phyloP scores from a whole-genome alignment of 1,139 yeast genomes.

The Blastobotrys illinoisensis region DNA sequence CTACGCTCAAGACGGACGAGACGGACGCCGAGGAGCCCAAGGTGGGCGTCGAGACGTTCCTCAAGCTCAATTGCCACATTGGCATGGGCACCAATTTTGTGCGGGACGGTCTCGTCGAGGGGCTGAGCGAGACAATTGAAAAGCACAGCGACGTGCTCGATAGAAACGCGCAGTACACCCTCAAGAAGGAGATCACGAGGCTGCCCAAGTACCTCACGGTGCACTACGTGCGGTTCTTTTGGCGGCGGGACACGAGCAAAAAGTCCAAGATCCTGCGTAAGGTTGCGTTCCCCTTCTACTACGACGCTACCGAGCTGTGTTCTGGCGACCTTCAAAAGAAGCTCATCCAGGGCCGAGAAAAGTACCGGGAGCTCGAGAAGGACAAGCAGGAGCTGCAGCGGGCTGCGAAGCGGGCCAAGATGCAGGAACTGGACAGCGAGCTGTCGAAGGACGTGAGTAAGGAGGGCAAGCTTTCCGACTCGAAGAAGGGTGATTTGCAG shows the following conservation, averaged over 20 bases:
- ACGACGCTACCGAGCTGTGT: conserved; percentile 81
- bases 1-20: conserved; percentile 54
- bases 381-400: conserved; percentile 66
- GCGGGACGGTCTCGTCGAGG: conserved; percentile 74
- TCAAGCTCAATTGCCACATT: conserved; percentile 85
- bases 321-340: conserved; percentile 65
- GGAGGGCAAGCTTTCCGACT: conserved; percentile 31
- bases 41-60: conserved; percentile 48
- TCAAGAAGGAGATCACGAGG: conserved; percentile 63
- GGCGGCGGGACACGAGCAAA: conserved; percentile 89
- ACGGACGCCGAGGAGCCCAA: conserved; percentile 47
- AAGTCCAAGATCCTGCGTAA: conserved; percentile 90
- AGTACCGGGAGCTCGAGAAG: conserved; percentile 70
- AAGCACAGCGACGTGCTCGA: conserved; percentile 69
- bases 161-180: conserved; percentile 63
- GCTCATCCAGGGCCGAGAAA: conserved; percentile 70
- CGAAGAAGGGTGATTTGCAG: conserved; percentile 37
- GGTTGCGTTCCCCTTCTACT: conserved; percentile 81
- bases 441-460: conserved; percentile 24
- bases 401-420: conserved; percentile 63
- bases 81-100: conserved; percentile 79
- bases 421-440: conserved; percentile 32
- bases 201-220: conserved; percentile 86
- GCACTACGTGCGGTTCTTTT: conserved; percentile 89
- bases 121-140: conserved; percentile 71